Evolutionary conservation across 2,329 filamentous ascomycete genomes (phyloP).

Genomic region (Fonsecaea erecta): DNA sequence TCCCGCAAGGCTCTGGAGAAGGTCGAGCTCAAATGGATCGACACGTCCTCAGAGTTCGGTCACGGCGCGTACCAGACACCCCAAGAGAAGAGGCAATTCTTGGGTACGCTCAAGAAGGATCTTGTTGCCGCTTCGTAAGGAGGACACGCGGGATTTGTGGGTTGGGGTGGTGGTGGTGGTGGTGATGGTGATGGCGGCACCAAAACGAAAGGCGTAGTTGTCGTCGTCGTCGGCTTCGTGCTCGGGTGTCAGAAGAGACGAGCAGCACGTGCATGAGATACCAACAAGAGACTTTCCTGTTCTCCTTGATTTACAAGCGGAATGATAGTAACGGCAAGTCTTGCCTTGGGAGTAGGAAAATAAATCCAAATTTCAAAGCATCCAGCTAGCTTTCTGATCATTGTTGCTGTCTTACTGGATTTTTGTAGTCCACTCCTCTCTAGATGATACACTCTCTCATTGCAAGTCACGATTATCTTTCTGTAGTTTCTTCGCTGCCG

Average conservation of each 20-base stretch:
- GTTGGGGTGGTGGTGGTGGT: neutral
- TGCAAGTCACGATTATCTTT: neutral
- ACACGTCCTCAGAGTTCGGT: conserved; percentile 99
- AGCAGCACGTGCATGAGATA: conserved; percentile 11
- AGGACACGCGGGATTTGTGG: neutral
- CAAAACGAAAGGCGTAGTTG: neutral
- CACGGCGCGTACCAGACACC: conserved; percentile 99
- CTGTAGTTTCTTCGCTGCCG: too few species aligned
- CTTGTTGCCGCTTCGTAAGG: conserved; percentile 62
- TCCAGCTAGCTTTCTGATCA: neutral
- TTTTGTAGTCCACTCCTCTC: neutral
- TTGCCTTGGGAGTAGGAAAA: conserved; percentile 14
- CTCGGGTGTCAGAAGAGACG: neutral
- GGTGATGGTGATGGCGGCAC: neutral
- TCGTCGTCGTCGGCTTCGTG: too few species aligned
- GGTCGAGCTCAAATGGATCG: conserved; percentile 99
- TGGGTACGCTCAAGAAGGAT: conserved; percentile 99
- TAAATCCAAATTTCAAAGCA: conserved; percentile 6
- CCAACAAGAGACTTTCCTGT: conserved; percentile 10
- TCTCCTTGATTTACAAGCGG: conserved; percentile 15
- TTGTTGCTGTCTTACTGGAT: neutral
- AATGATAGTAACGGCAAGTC: conserved; percentile 16
- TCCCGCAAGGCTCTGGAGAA: conserved; percentile 96
- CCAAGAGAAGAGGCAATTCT: conserved; percentile 95
- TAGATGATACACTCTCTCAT: neutral